These are phyloP conservation scores for Ceratocystis albifundus DNA, from an alignment of 2,329 filamentous ascomycete genomes.

Conservation along the genomic window DNA sequence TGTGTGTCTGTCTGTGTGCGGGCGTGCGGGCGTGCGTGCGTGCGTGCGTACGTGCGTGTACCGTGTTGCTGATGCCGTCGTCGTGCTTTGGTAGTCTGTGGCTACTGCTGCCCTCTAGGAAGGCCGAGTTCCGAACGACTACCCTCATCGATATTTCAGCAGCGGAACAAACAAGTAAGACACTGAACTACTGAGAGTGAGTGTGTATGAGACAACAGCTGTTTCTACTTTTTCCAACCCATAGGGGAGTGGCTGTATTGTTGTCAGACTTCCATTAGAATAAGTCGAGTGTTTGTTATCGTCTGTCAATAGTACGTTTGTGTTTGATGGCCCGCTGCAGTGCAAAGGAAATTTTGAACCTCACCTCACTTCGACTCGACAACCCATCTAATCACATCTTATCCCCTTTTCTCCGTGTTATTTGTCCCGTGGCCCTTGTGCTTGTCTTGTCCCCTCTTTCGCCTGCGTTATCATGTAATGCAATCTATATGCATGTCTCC, in stretches of 20 bases:
- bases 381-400: too few relatives aligned
- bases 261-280: background rate
- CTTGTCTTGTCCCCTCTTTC: background rate
- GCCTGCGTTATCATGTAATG: background rate
- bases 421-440: background rate
- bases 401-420: background rate
- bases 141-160: background rate
- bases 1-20: too few relatives aligned
- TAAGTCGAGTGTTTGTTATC: background rate
- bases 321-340: background rate
- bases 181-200: too few relatives aligned
- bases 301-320: background rate
- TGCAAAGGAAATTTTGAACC: background rate
- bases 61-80: too few relatives aligned
- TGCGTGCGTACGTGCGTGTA: too few relatives aligned
- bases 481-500: constrained; percentile 8
- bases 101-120: background rate
- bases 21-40: too few relatives aligned
- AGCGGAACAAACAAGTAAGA: background rate
- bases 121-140: constrained; percentile 1
- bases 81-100: background rate
- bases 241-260: background rate
- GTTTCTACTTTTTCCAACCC: background rate
- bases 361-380: background rate
- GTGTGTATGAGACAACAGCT: background rate